Evolutionary conservation across 1,284 basidiomycete genomes (phyloP).

Genomic region (Marasmius oreades): DNA sequence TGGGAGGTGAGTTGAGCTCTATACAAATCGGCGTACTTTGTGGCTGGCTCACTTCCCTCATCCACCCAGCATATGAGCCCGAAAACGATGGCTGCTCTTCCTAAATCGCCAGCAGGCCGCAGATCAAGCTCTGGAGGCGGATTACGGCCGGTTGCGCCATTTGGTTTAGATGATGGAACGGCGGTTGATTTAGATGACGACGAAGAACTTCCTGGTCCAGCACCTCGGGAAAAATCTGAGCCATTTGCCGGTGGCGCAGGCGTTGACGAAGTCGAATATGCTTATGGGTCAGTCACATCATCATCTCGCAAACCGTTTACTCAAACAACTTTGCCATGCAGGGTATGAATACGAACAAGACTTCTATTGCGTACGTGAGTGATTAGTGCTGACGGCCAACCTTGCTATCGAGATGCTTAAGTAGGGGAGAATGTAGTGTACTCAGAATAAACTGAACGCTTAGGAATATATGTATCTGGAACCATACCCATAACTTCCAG

Average conservation of each 20-base stretch:
- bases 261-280: constrained; percentile 86
- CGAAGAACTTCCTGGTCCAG: constrained; percentile 64
- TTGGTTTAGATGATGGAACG: constrained; percentile 65
- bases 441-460: too few species aligned
- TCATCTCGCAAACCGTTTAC: constrained; percentile 2
- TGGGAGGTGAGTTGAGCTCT: constrained; percentile 73
- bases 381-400: too few species aligned
- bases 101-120: constrained; percentile 81
- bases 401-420: too few species aligned
- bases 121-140: constrained; percentile 78
- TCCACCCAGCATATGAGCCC: constrained; percentile 83
- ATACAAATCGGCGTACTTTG: too few species aligned
- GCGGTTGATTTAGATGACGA: constrained; percentile 59
- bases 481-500: too few species aligned
- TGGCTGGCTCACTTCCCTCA: constrained; percentile 1
- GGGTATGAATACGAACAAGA: too few species aligned
- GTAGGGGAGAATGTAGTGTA: too few species aligned
- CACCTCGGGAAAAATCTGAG: constrained; percentile 65
- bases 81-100: constrained; percentile 86
- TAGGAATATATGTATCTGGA: too few species aligned
- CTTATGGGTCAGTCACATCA: constrained; percentile 61
- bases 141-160: constrained; percentile 79
- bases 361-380: too few species aligned
- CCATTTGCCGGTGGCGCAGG: constrained; percentile 73
- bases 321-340: neutral